phyloP scores from a whole-genome alignment of 371 early-diverging fungal genomes.

The Zychaea mexicana region DNA sequence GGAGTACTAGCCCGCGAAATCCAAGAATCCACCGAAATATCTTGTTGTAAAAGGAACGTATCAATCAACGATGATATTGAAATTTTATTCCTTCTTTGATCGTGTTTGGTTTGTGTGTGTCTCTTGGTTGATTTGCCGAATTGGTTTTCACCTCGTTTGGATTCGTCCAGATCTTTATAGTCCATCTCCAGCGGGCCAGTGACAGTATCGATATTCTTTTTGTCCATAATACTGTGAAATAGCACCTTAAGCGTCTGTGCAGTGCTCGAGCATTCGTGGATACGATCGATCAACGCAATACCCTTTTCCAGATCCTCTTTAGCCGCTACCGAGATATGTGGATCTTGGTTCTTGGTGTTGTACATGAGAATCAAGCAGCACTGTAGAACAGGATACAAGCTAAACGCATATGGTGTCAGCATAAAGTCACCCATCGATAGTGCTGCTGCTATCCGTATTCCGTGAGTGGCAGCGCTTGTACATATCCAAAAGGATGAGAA shows the following conservation, averaged over 20 bases:
- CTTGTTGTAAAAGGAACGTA: conserved; percentile 4
- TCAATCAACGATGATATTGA: conserved; percentile 14
- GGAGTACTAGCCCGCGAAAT: not conserved
- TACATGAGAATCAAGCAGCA: conserved; percentile 50
- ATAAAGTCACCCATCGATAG: conserved; percentile 39
- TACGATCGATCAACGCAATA: conserved; percentile 25
- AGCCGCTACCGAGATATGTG: conserved; percentile 34
- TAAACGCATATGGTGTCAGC: conserved; percentile 50
- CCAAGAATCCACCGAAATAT: not conserved
- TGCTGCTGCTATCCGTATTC: conserved; percentile 40
- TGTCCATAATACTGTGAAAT: conserved; percentile 35
- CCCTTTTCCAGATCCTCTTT: conserved; percentile 40
- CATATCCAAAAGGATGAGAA: conserved; percentile 49
- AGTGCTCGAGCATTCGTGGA: conserved; percentile 37
- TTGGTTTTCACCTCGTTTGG: not conserved
- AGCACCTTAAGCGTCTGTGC: conserved; percentile 30
- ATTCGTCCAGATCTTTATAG: conserved; percentile 3
- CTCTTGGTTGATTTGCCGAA: not conserved
- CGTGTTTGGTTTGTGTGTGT: not conserved
- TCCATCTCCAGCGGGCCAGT: conserved; percentile 14
- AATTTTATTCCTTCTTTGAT: not conserved
- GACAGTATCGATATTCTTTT: conserved; percentile 36
- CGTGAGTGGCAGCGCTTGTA: conserved; percentile 46
- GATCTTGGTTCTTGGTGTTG: conserved; percentile 41
- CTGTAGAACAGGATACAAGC: conserved; percentile 46